These are phyloP conservation scores for Spongospora subterranea DNA, from an alignment of 208 protist genomes.

Conservation along the genomic window DNA sequence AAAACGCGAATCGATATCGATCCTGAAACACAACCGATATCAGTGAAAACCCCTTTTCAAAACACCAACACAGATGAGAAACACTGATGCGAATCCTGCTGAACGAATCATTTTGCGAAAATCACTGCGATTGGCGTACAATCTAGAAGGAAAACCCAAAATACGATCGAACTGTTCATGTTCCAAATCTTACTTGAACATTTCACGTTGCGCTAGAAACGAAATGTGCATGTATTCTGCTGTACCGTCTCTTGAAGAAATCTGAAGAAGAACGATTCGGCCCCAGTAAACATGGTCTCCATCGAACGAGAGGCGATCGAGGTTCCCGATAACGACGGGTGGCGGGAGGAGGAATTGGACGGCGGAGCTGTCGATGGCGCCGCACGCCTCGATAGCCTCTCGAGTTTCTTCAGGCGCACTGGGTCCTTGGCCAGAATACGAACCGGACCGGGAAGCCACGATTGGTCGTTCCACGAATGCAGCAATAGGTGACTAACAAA, in stretches of 20 bases:
- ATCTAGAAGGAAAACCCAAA: too few species aligned
- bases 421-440: background rate
- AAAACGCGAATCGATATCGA: background rate
- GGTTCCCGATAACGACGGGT: background rate
- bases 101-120: too few species aligned
- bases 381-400: background rate
- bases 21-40: too few species aligned
- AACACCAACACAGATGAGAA: too few species aligned
- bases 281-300: background rate
- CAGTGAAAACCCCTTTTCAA: too few species aligned
- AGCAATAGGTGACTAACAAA: background rate
- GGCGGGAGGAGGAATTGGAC: background rate
- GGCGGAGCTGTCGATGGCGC: background rate
- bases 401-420: background rate
- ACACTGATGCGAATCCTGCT: too few species aligned
- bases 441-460: background rate
- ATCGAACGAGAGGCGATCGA: background rate
- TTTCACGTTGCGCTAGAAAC: too few species aligned
- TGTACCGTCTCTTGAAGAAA: background rate
- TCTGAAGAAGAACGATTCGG: background rate
- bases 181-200: too few species aligned
- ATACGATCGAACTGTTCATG: too few species aligned
- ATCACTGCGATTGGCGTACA: too few species aligned
- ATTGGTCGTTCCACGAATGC: background rate
- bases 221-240: too few species aligned